phyloP scores from a whole-genome alignment of 2,329 filamentous ascomycete genomes.

The Sporothrix globosa region DNA sequence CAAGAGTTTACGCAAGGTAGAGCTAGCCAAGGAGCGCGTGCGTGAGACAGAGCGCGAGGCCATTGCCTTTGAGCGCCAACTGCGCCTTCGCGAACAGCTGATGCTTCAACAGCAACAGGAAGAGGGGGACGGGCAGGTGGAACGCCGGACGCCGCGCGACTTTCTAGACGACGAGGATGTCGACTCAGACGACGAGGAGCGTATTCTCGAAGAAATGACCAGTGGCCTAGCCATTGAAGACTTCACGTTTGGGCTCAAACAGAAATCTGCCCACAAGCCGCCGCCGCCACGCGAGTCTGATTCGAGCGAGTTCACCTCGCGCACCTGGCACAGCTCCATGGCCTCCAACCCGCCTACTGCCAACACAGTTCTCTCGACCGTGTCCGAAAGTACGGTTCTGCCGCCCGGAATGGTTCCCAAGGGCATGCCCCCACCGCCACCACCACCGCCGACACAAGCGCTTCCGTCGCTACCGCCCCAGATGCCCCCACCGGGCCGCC shows the following conservation, averaged over 20 bases:
- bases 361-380: conserved; percentile 70
- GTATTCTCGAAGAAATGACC: conserved; percentile 84
- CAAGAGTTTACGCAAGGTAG: conserved; percentile 67
- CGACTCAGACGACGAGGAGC: conserved; percentile 72
- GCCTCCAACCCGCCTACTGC: conserved; percentile 68
- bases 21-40: conserved; percentile 75
- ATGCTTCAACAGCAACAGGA: conserved; percentile 51
- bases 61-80: conserved; percentile 63
- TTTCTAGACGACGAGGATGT: conserved; percentile 59
- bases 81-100: conserved; percentile 50
- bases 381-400: conserved; percentile 60
- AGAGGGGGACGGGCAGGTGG: conserved; percentile 44
- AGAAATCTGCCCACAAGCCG: conserved; percentile 56
- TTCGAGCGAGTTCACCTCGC: conserved; percentile 75
- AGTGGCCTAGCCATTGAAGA: conserved; percentile 80
- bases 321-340: conserved; percentile 79
- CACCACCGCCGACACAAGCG: conserved; percentile 55
- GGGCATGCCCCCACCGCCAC: conserved; percentile 49
- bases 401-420: conserved; percentile 39
- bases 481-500: conserved; percentile 47
- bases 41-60: conserved; percentile 74
- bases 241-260: conserved; percentile 71
- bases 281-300: conserved; percentile 76
- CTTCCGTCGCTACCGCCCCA: conserved; percentile 52
- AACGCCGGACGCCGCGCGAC: conserved; percentile 55